phyloP scores from a whole-genome alignment of 352 stramenopile species.

The Pseudoperonospora humuli region DNA sequence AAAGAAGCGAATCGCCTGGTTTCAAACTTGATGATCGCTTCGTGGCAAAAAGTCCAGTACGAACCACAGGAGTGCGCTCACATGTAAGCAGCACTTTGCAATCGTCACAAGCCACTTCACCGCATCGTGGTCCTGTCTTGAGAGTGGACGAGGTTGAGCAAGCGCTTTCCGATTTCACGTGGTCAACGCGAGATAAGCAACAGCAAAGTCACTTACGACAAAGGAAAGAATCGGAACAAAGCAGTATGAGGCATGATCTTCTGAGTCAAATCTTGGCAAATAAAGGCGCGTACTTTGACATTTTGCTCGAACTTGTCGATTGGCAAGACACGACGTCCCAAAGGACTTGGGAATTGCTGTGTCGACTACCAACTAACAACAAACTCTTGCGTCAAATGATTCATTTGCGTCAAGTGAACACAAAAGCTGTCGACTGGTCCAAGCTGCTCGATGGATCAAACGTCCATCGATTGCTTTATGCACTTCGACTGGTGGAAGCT shows the following conservation, averaged over 20 bases:
- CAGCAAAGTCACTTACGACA: neutral
- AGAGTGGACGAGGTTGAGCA: slow-evolving; percentile 22
- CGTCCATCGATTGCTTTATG: slow-evolving; percentile 54
- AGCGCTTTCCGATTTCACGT: slow-evolving; percentile 8
- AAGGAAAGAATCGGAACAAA: neutral
- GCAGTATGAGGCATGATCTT: slow-evolving; percentile 21
- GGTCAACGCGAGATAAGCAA: neutral
- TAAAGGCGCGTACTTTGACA: slow-evolving; percentile 39
- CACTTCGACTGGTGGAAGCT: slow-evolving; percentile 58
- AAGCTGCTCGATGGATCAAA: slow-evolving; percentile 38
- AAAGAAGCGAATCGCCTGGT: slow-evolving; percentile 2
- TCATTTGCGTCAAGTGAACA: slow-evolving; percentile 23
- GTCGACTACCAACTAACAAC: slow-evolving; percentile 60
- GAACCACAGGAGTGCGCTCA: too few relatives aligned
- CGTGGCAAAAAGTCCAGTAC: too few relatives aligned
- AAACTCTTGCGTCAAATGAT: slow-evolving; percentile 59
- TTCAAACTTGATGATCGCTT: too few relatives aligned
- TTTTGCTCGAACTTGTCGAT: slow-evolving; percentile 52
- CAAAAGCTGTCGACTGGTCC: slow-evolving; percentile 30
- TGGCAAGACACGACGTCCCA: slow-evolving; percentile 42
- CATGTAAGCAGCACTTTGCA: slow-evolving; percentile 33
- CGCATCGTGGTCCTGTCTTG: slow-evolving; percentile 42
- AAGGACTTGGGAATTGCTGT: slow-evolving; percentile 69
- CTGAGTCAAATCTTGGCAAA: slow-evolving; percentile 60
- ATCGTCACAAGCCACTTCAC: slow-evolving; percentile 29